Base-by-base conservation (phyloP, 2,329 filamentous ascomycete genomes). In the Microsporum ferrugineum region DNA sequence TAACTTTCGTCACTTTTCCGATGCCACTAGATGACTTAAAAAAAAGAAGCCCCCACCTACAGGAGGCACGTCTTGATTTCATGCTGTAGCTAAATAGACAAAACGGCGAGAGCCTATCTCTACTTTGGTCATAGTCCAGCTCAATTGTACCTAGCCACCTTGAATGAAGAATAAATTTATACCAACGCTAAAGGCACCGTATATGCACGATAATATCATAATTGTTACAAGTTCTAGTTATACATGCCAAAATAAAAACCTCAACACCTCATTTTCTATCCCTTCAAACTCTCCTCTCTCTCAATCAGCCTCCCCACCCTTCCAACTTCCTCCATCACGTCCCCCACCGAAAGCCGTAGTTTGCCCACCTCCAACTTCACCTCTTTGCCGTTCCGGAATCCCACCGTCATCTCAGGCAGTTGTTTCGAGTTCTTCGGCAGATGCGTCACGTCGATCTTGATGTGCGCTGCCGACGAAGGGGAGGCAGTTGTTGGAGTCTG, bases 301-400 rank as follows among this genome's bases (percentile, higher is more conserved):
- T 89, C 85, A 70, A 97, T 76, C 67, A 81, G 79, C 66, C 94
- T 83, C 58, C 91, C 96, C 77, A 97, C 90, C 69, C 94, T 82
- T 73, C 96, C 88, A 51, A 96, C 85, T 75, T 97, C 91, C 73
- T 91, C 88, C 62, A 92, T 81, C 23, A 97, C 83, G 69, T 91
- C 88, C 72, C 89, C 88, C 71, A 97, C 91, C 67, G 86, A 88
- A 76, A 91, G 79, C 71, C 86, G 87, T 68, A 88, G 80, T 73
- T 87, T 88, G 67, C 89, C 85, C 66, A 89, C 82, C 71, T 96
- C 86, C 43, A 97, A 82, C 38, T 84, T 84, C 78, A 97, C 84
- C 70, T 95, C 87, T 77, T 92, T 95, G 68, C 94, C 94, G 71
- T 96, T 94, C 81, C 96, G 96, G 76, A 97, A 97, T 69, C 91